Evolutionary conservation across 2,329 filamentous ascomycete genomes (phyloP).

Genomic region (Lachnellula arida): DNA sequence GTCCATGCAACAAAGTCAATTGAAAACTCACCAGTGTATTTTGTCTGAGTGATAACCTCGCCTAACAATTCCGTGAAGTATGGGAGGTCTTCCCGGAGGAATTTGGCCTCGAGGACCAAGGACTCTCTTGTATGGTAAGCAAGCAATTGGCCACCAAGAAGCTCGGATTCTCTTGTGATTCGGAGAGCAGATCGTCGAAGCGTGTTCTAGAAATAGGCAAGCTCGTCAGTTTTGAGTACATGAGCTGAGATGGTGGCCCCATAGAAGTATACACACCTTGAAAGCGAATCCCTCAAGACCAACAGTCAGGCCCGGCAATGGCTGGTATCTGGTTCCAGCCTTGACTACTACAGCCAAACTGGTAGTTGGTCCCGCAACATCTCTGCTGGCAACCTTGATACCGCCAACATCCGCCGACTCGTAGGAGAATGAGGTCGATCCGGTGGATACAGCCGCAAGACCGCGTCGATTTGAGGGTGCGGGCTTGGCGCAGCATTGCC

Average conservation of each 20-base stretch:
- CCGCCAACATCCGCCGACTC: slow-evolving; percentile 81
- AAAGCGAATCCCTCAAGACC: slow-evolving; percentile 95
- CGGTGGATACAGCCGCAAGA: slow-evolving; percentile 57
- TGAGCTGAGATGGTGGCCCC: slow-evolving; percentile 7
- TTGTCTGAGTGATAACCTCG: slow-evolving; percentile 84
- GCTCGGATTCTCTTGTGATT: slow-evolving; percentile 91
- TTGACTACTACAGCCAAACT: slow-evolving; percentile 90
- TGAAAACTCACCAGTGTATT: slow-evolving; percentile 66
- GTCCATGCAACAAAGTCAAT: slow-evolving; percentile 9
- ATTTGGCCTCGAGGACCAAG: slow-evolving; percentile 87
- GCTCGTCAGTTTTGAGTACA: slow-evolving; percentile 8
- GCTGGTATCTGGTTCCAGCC: slow-evolving; percentile 90
- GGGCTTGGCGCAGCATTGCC: slow-evolving; percentile 52
- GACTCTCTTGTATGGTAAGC: slow-evolving; percentile 91
- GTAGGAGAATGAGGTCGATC: slow-evolving; percentile 77
- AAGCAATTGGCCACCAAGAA: slow-evolving; percentile 85
- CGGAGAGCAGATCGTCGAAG: slow-evolving; percentile 81
- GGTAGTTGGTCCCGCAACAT: slow-evolving; percentile 81
- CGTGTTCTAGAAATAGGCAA: slow-evolving; percentile 59
- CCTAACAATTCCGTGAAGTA: slow-evolving; percentile 96
- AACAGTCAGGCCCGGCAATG: slow-evolving; percentile 81
- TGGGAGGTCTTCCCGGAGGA: slow-evolving; percentile 90
- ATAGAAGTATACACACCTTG: slow-evolving; percentile 60
- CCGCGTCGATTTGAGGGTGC: slow-evolving; percentile 48
- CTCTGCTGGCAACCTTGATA: slow-evolving; percentile 88